phyloP scores from a whole-genome alignment of 1,284 basidiomycete species.

The Erythrobasidium hasegawianum region DNA sequence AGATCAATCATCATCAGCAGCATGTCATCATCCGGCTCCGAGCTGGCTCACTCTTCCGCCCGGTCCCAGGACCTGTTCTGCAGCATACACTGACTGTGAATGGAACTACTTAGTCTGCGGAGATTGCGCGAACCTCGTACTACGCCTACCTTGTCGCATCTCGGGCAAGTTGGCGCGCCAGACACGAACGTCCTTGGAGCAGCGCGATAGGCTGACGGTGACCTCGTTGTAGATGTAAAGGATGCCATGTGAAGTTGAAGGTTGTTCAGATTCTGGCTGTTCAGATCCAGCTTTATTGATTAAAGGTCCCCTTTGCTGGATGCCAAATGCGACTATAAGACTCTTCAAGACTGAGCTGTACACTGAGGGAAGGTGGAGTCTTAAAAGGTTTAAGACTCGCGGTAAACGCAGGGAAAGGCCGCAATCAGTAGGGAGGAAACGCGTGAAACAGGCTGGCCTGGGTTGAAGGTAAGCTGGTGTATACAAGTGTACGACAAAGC shows the following conservation, averaged over 20 bases:
- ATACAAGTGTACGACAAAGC: too few relatives aligned
- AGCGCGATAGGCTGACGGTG: conserved; percentile 24
- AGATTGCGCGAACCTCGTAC: not conserved
- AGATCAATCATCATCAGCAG: conserved; percentile 3
- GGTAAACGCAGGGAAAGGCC: too few relatives aligned
- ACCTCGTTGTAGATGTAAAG: conserved; percentile 11
- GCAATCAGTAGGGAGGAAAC: too few relatives aligned
- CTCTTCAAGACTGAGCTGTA: not conserved
- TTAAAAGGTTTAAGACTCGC: not conserved
- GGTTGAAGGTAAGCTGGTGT: too few relatives aligned
- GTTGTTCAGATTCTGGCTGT: not conserved
- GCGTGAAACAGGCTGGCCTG: too few relatives aligned
- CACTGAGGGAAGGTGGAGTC: not conserved
- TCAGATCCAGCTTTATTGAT: not conserved
- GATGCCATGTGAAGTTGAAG: not conserved
- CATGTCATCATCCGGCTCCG: not conserved
- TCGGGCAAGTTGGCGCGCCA: conserved; percentile 20
- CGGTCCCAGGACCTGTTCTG: conserved; percentile 31
- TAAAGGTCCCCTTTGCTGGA: not conserved
- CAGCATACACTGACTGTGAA: conserved; percentile 29
- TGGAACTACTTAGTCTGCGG: too few relatives aligned
- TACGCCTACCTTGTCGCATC: conserved; percentile 33
- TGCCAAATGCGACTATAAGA: conserved; percentile 1
- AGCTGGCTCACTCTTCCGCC: conserved; percentile 23
- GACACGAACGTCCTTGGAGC: conserved; percentile 29